phyloP scores from a whole-genome alignment of 176 grass and related monocot species.

The Oryza punctata region DNA sequence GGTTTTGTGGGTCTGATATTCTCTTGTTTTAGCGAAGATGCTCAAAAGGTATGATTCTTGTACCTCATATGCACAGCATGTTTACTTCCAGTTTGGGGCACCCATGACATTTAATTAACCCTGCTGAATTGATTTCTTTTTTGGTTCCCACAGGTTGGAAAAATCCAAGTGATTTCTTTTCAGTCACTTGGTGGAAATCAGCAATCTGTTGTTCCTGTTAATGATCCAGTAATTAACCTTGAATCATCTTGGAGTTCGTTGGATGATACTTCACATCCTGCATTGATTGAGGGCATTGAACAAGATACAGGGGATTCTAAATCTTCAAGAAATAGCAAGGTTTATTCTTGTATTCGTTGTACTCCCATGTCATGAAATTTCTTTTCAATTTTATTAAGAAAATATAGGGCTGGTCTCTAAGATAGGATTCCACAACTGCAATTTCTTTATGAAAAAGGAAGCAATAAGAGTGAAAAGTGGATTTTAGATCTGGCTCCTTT shows the following conservation, averaged over 20 bases:
- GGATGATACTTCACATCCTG: slow-evolving; percentile 45
- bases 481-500: background rate
- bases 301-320: slow-evolving; percentile 77
- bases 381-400: background rate
- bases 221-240: slow-evolving; percentile 55
- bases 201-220: slow-evolving; percentile 36
- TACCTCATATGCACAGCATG: background rate
- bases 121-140: slow-evolving; percentile 20
- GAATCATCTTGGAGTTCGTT: slow-evolving; percentile 63
- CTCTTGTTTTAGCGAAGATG: slow-evolving; percentile 93
- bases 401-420: background rate
- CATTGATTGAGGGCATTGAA: slow-evolving; percentile 43
- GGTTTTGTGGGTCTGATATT: slow-evolving; percentile 93
- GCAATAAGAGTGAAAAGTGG: slow-evolving; percentile 1
- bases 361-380: background rate
- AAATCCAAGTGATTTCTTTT: slow-evolving; percentile 96
- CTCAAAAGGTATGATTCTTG: slow-evolving; percentile 65
- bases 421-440: background rate
- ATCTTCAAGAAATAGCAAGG: slow-evolving; percentile 47
- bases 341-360: background rate
- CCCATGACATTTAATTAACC: slow-evolving; percentile 1
- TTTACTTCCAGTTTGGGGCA: slow-evolving; percentile 4
- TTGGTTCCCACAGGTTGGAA: slow-evolving; percentile 62
- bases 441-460: background rate
- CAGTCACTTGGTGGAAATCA: slow-evolving; percentile 76